Conservation (phyloP, 768 basidiomycete species). For the Rhizopogon roseolus region DNA sequence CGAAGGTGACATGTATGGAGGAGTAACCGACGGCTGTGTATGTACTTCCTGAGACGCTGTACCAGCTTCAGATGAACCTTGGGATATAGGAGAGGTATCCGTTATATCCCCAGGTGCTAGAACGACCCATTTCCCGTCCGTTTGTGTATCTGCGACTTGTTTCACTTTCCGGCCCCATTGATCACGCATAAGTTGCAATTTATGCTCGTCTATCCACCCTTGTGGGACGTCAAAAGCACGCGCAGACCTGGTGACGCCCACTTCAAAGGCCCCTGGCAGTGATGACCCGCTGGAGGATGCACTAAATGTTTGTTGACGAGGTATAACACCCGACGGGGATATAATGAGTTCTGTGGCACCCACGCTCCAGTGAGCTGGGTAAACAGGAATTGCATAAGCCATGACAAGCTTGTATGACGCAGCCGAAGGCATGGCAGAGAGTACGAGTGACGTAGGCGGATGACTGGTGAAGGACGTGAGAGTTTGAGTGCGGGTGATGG, state of each 20-base stretch:
- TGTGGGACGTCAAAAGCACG: slow-evolving; percentile 68
- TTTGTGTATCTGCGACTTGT: slow-evolving; percentile 67
- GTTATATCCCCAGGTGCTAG: slow-evolving; percentile 52
- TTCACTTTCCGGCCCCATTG: slow-evolving; percentile 77
- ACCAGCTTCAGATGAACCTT: slow-evolving; percentile 14
- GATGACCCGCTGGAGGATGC: slow-evolving; percentile 9
- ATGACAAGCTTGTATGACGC: slow-evolving; percentile 67
- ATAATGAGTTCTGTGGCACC: slow-evolving; percentile 77
- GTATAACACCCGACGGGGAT: slow-evolving; percentile 23
- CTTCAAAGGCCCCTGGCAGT: slow-evolving; percentile 34
- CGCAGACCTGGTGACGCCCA: slow-evolving; percentile 55
- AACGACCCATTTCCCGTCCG: slow-evolving; percentile 84
- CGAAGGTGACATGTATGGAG: slow-evolving; percentile 25
- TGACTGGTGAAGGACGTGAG: slow-evolving; percentile 74
- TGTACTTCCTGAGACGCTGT: slow-evolving; percentile 21
- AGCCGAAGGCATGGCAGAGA: slow-evolving; percentile 53
- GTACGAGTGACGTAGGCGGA: slow-evolving; percentile 75
- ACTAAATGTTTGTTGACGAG: slow-evolving; percentile 5
- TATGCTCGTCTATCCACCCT: slow-evolving; percentile 67
- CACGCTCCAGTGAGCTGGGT: slow-evolving; percentile 76
- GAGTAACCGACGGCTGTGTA: slow-evolving; percentile 4
- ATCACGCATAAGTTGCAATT: slow-evolving; percentile 58
- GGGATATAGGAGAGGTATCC: slow-evolving; percentile 9
- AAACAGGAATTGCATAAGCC: slow-evolving; percentile 72
- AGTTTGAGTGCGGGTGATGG: slow-evolving; percentile 55